These are phyloP conservation scores for Neurospora tetrasperma DNA, from an alignment of 495 filamentous ascomycete species.

Conservation along the genomic window DNA sequence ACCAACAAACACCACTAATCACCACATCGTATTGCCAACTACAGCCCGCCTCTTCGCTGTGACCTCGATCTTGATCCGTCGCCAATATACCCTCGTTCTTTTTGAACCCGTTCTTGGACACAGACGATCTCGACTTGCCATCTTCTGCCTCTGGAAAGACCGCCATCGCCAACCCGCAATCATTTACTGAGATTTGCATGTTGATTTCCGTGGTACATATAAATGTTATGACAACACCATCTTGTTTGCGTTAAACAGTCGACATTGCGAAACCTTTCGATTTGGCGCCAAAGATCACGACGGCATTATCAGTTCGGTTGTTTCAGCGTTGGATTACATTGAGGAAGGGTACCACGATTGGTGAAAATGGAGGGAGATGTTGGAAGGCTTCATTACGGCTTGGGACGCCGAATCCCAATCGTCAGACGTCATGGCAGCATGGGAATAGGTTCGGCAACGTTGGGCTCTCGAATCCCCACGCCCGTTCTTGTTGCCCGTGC, in stretches of 20 bases:
- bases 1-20: neutral
- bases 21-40: neutral
- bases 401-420: slow-evolving; percentile 21
- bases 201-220: slow-evolving; percentile 5
- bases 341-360: slow-evolving; percentile 5
- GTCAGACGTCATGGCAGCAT: slow-evolving; percentile 3
- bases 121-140: neutral
- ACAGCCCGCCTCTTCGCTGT: neutral
- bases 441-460: slow-evolving; percentile 5
- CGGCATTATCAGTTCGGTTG: neutral
- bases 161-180: slow-evolving; percentile 8
- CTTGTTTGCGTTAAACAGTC: slow-evolving; percentile 8
- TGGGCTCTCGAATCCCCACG: slow-evolving; percentile 11
- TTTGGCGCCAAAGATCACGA: neutral
- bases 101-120: neutral
- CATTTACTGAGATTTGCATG: neutral
- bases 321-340: neutral
- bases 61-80: neutral
- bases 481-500: slow-evolving; percentile 11
- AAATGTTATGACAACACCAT: slow-evolving; percentile 24
- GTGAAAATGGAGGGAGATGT: slow-evolving; percentile 21
- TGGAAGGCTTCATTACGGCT: slow-evolving; percentile 11
- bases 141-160: slow-evolving; percentile 5
- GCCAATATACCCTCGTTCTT: neutral
- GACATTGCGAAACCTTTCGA: slow-evolving; percentile 1